phyloP scores from a whole-genome alignment of 768 basidiomycete species.

The Hemileccinum impolitum region DNA sequence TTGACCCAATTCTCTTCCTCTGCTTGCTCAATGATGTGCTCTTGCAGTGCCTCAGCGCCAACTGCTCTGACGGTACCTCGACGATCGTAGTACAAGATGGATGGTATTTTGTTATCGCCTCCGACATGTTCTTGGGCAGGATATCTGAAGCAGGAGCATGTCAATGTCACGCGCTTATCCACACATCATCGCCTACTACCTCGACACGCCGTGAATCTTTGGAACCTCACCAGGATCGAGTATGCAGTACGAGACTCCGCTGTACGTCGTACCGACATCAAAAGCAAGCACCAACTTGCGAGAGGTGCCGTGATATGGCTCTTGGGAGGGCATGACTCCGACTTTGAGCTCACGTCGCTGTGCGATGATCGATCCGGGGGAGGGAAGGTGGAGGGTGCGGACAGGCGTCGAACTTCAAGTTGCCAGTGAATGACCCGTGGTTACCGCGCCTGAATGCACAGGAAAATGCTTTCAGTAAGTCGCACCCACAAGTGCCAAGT shows the following conservation, averaged over 20 bases:
- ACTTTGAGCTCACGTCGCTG: too few relatives aligned
- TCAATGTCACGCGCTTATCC: neutral
- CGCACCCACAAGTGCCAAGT: too few relatives aligned
- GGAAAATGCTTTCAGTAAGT: too few relatives aligned
- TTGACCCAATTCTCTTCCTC: slow-evolving; percentile 37
- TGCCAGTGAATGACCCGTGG: too few relatives aligned
- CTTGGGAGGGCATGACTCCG: slow-evolving; percentile 28
- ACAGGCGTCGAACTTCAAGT: too few relatives aligned
- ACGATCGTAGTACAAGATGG: slow-evolving; percentile 45
- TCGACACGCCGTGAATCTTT: slow-evolving; percentile 26
- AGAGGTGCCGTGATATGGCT: slow-evolving; percentile 35
- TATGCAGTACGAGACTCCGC: slow-evolving; percentile 37
- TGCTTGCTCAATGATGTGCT: slow-evolving; percentile 35
- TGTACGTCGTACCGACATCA: slow-evolving; percentile 44
- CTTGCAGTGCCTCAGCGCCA: slow-evolving; percentile 41
- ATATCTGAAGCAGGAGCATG: slow-evolving; percentile 30
- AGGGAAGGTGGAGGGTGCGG: too few relatives aligned
- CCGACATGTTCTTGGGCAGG: slow-evolving; percentile 45
- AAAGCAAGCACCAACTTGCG: slow-evolving; percentile 44
- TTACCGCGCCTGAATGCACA: too few relatives aligned
- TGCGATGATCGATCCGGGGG: too few relatives aligned
- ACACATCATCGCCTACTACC: slow-evolving; percentile 16
- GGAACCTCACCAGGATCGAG: slow-evolving; percentile 35
- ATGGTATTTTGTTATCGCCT: slow-evolving; percentile 48
- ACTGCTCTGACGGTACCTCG: slow-evolving; percentile 38